These are phyloP conservation scores for Corymbia calophylla DNA, from an alignment of 441 rosid species.

Conservation along the genomic window DNA sequence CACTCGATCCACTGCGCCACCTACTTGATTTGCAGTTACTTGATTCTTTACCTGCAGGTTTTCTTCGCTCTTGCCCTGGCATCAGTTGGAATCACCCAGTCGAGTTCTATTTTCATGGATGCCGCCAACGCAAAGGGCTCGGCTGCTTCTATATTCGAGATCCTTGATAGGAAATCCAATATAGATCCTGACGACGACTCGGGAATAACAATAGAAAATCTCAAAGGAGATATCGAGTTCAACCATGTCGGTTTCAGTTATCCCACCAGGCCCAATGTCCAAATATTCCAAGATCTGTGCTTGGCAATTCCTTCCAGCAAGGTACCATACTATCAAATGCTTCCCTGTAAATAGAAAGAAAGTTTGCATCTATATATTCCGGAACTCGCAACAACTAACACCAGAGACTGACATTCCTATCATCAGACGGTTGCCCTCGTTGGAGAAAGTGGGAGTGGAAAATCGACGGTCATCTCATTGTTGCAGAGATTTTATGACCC, in stretches of 20 bases:
- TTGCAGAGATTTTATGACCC: slow-evolving; percentile 48
- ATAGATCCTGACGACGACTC: neutral
- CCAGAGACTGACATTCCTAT: neutral
- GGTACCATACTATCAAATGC: neutral
- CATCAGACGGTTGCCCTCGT: slow-evolving; percentile 46
- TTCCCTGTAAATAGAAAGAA: neutral
- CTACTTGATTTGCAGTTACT: neutral
- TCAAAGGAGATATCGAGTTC: slow-evolving; percentile 5
- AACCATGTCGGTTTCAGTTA: slow-evolving; percentile 1
- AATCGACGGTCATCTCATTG: slow-evolving; percentile 39
- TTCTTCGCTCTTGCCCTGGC: neutral
- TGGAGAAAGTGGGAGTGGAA: slow-evolving; percentile 57
- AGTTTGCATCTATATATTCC: neutral
- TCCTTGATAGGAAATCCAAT: neutral
- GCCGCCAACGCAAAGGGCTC: slow-evolving; percentile 2
- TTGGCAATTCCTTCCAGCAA: neutral
- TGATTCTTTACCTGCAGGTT: neutral
- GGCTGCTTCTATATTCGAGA: slow-evolving; percentile 6
- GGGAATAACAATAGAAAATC: neutral
- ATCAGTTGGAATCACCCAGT: neutral
- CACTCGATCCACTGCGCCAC: neutral
- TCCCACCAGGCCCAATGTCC: slow-evolving; percentile 1
- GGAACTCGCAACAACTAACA: neutral
- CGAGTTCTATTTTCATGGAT: neutral
- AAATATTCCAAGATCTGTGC: slow-evolving; percentile 1